Evolutionary conservation across 1,284 basidiomycete species (phyloP), one percentile per base, ranked within the genome.

Genomic region (Kwoniella shivajii): DNA sequence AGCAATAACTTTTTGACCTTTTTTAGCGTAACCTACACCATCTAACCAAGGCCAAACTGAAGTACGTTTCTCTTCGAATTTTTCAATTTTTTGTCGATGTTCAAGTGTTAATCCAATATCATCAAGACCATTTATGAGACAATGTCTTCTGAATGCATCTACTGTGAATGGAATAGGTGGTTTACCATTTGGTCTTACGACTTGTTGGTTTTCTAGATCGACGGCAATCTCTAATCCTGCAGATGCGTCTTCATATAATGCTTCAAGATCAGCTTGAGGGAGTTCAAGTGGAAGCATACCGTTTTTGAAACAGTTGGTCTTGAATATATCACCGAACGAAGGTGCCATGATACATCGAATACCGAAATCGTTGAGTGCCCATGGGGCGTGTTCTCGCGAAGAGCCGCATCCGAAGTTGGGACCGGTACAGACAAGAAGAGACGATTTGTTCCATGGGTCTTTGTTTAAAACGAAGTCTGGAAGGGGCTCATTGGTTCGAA

Each of bases 331-430:
- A 36, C 90, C 93, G 72, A 95, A 95, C 69, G 89, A 92, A 3
- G 91, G 92, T 0, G 92, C 91, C 73, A 97, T 93, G 66, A 97
- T 82, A 74, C 89, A 90, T 56, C 88, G 85, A 71, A 97, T 95
- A 29, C 93, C 93, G 74, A 96, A 97, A 78, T 97, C 92, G 71
- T 92, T 90, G 84, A 97, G 81, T 75, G 92, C 92, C 93, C 93
- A 97, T 1, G 92, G 92, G 14, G 93, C 93, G 73, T 97, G 94
- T 76, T 97, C 94, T 63, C 90, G 88, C 72, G 88, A 94, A 75
- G 87, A 92, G 33, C 92, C 93, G 68, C 93, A 97, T 13, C 93
- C 93, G 79, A 97, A 97, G 83, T 97, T 97, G 69, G 84, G 84
- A 34, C 90, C 93, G 6, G 87, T 92, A 72, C 89, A 92, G 44